A percentile compares a stretch with the other conserved stretches of the same genome.
phyloP scores from a whole-genome alignment of 1,284 basidiomycete genomes.

The Chondrostereum purpureum region DNA sequence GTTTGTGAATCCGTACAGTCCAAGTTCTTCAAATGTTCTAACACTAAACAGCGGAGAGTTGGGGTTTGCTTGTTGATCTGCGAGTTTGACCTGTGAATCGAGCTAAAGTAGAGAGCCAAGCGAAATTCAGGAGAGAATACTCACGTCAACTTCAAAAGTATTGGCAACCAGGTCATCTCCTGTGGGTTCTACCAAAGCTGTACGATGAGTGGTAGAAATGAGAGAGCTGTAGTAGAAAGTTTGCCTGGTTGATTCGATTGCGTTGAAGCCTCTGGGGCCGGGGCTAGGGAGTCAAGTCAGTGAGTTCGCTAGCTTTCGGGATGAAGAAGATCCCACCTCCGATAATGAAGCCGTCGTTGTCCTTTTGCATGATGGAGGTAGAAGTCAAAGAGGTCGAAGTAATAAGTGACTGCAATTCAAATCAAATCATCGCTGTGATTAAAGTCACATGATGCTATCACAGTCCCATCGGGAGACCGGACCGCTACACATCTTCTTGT shows the following conservation, averaged over 20 bases:
- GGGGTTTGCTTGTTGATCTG: slow-evolving; percentile 94
- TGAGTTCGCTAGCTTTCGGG: too few species aligned
- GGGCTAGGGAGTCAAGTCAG: too few species aligned
- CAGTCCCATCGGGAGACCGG: too few species aligned
- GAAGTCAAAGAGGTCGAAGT: not conserved
- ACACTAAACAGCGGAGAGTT: slow-evolving; percentile 93
- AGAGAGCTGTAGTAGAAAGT: too few species aligned
- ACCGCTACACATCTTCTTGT: not conserved
- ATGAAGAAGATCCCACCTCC: too few species aligned
- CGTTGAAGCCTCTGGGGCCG: too few species aligned
- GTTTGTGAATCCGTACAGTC: slow-evolving; percentile 58
- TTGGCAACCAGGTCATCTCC: slow-evolving; percentile 58
- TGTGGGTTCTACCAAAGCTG: slow-evolving; percentile 10
- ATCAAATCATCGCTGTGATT: not conserved
- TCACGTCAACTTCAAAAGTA: slow-evolving; percentile 68
- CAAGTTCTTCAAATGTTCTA: slow-evolving; percentile 93
- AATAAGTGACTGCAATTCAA: not conserved
- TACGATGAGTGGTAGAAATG: not conserved
- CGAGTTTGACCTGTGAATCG: slow-evolving; percentile 78
- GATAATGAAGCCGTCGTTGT: slow-evolving; percentile 4
- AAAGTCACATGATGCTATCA: too few species aligned
- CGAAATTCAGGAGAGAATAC: slow-evolving; percentile 18
- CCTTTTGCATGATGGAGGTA: slow-evolving; percentile 3
- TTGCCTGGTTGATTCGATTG: too few species aligned
- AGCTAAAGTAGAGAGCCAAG: slow-evolving; percentile 3